phyloP scores from a whole-genome alignment of 371 early-diverging fungal species.

The Mortierella sp. region DNA sequence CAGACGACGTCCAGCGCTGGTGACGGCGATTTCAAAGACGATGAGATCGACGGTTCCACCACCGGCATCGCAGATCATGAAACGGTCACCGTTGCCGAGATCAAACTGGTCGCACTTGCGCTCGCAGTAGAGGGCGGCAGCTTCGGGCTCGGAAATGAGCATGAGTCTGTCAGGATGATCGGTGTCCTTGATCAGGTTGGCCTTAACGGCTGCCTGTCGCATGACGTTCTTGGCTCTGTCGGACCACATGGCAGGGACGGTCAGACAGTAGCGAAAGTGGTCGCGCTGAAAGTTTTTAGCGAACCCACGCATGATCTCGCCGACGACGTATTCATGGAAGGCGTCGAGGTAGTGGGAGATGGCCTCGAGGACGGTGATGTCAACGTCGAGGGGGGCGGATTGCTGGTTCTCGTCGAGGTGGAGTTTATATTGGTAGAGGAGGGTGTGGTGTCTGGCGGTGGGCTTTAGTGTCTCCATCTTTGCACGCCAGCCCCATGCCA shows the following conservation, averaged over 20 bases:
- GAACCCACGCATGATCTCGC: conserved; percentile 64
- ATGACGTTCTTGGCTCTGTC: conserved; percentile 67
- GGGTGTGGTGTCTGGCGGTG: conserved; percentile 57
- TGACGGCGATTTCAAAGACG: conserved; percentile 60
- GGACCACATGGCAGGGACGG: conserved; percentile 69
- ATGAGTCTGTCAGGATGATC: conserved; percentile 65
- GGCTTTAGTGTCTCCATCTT: conserved; percentile 68
- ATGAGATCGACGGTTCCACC: conserved; percentile 77
- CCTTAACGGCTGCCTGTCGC: conserved; percentile 66
- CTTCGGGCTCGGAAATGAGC: conserved; percentile 69
- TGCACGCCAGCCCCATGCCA: conserved; percentile 73
- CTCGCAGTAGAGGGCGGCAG: conserved; percentile 69
- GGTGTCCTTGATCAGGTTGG: conserved; percentile 59
- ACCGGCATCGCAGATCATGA: conserved; percentile 72
- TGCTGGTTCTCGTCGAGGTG: conserved; percentile 68
- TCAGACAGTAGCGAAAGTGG: conserved; percentile 66
- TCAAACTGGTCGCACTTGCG: conserved; percentile 69
- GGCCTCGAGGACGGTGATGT: conserved; percentile 63
- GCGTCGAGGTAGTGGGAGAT: conserved; percentile 66
- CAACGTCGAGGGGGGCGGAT: conserved; percentile 61
- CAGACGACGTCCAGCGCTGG: conserved; percentile 59
- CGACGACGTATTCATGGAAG: conserved; percentile 64
- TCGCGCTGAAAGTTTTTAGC: conserved; percentile 65
- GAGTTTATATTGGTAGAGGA: conserved; percentile 70
- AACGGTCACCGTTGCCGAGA: conserved; percentile 63